Percentiles rank a stretch among this genome's conserved stretches.
These are phyloP conservation scores for Colletotrichum abscissum DNA, from an alignment of 2,329 filamentous ascomycete genomes.

Conservation along the genomic window DNA sequence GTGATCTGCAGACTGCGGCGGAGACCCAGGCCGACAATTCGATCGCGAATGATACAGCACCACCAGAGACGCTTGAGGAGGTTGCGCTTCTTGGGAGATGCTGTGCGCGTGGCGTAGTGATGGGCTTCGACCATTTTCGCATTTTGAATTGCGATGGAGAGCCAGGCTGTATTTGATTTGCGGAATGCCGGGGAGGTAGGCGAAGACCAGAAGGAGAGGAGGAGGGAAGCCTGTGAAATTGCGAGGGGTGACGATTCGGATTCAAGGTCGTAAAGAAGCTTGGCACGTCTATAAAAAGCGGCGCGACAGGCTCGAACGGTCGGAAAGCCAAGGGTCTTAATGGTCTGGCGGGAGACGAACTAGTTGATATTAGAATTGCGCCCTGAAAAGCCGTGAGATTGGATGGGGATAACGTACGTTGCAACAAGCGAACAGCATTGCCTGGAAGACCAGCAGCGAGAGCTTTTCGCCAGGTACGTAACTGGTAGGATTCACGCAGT, in stretches of 20 bases:
- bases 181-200: slow-evolving; percentile 42
- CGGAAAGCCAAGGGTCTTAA: slow-evolving; percentile 54
- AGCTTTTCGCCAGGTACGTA: slow-evolving; percentile 41
- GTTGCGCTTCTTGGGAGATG: slow-evolving; percentile 50
- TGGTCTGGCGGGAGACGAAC: slow-evolving; percentile 52
- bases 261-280: slow-evolving; percentile 57
- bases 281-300: slow-evolving; percentile 51
- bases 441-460: slow-evolving; percentile 58
- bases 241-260: slow-evolving; percentile 54
- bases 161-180: slow-evolving; percentile 60
- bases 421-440: slow-evolving; percentile 57
- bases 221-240: slow-evolving; percentile 53
- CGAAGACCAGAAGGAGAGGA: slow-evolving; percentile 56
- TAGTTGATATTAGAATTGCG: slow-evolving; percentile 35
- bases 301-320: slow-evolving; percentile 56
- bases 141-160: slow-evolving; percentile 61
- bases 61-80: slow-evolving; percentile 64
- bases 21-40: slow-evolving; percentile 60
- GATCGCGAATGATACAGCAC: slow-evolving; percentile 64
- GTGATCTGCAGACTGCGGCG: slow-evolving; percentile 63
- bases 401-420: slow-evolving; percentile 44
- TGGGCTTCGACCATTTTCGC: slow-evolving; percentile 58
- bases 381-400: background rate
- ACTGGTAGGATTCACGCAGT: slow-evolving; percentile 41
- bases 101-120: slow-evolving; percentile 49